phyloP scores from a whole-genome alignment of 2,329 filamentous ascomycete species.

The Didymosphaeria variabile region DNA sequence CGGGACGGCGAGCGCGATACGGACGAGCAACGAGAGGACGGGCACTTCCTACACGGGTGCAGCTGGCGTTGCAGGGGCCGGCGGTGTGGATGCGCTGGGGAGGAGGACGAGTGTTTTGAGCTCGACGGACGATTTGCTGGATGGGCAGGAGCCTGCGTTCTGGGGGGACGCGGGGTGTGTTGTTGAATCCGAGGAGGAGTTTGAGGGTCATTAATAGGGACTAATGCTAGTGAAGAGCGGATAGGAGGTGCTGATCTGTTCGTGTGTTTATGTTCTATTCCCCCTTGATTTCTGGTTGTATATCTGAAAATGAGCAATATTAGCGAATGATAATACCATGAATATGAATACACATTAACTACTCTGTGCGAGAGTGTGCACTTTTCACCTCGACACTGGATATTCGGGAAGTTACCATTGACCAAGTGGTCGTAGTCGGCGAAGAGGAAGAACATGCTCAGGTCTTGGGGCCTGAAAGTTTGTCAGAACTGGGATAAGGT shows the following conservation, averaged over 20 bases:
- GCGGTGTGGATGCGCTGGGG: conserved; percentile 34
- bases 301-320: no score
- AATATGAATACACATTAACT: no score
- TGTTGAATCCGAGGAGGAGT: conserved; percentile 73
- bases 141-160: conserved; percentile 74
- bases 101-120: conserved; percentile 56
- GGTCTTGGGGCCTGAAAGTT: no score
- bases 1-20: conserved; percentile 11
- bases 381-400: no score
- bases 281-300: no score
- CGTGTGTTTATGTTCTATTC: no score
- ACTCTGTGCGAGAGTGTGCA: no score
- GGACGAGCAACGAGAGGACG: conserved; percentile 21
- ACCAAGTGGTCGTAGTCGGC: no score
- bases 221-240: not conserved
- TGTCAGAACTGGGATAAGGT: no score
- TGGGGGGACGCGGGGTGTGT: conserved; percentile 68
- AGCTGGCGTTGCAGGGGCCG: conserved; percentile 30
- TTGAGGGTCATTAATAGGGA: conserved; percentile 67
- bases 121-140: conserved; percentile 66
- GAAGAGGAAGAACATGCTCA: no score
- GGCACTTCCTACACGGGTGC: conserved; percentile 21
- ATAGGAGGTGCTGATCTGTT: no score
- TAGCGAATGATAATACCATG: not conserved
- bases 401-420: no score